A percentile compares a stretch with the other conserved stretches of the same genome.
Conservation (phyloP, 2,329 filamentous ascomycete genomes). For the Orbilia blumenaviensis region DNA sequence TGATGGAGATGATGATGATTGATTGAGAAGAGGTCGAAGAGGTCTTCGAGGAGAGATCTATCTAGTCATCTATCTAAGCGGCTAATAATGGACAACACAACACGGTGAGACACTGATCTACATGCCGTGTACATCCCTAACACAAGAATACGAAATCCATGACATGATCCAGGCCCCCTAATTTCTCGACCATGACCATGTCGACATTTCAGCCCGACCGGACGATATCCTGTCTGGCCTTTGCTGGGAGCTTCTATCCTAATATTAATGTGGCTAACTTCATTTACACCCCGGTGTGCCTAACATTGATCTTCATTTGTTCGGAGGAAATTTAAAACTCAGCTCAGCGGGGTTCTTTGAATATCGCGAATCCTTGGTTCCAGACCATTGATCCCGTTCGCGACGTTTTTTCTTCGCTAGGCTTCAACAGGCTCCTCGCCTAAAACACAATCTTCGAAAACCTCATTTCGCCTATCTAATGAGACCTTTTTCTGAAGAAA, state of each 20-base stretch:
- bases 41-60: too few species aligned
- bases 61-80: too few species aligned
- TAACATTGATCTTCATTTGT: constrained; percentile 33
- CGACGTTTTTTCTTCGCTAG: constrained; percentile 24
- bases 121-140: too few species aligned
- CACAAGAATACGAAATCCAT: too few species aligned
- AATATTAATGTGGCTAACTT: constrained; percentile 2
- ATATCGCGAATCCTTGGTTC: not conserved
- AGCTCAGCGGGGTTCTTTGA: not conserved
- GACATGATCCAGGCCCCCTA: not conserved
- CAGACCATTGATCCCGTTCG: constrained; percentile 8
- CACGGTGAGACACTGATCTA: too few species aligned
- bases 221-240: not conserved
- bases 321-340: constrained; percentile 14
- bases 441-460: constrained; percentile 28
- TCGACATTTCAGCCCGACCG: too few species aligned
- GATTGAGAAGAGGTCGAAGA: too few species aligned
- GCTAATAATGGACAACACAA: too few species aligned
- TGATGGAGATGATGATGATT: too few species aligned
- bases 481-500: constrained; percentile 10
- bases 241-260: not conserved
- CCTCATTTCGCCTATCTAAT: constrained; percentile 48
- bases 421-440: constrained; percentile 26
- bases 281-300: constrained; percentile 5
- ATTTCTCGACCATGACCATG: not conserved